Conservation (phyloP, 1,284 basidiomycete species). For the Leccinum subrobustum region DNA sequence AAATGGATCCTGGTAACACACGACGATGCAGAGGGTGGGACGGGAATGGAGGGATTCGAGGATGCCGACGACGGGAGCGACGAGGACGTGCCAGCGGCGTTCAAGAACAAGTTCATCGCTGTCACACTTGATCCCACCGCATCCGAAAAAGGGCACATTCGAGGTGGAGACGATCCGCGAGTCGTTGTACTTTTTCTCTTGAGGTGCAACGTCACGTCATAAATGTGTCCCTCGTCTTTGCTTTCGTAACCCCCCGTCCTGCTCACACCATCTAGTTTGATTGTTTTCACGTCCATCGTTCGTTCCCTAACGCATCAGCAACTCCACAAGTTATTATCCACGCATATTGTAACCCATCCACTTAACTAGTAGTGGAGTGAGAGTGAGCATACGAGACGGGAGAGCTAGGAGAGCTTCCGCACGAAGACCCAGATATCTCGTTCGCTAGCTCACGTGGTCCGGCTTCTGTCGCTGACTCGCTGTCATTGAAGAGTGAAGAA, state of each 20-base stretch:
- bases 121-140: conserved; percentile 74
- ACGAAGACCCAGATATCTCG: no score
- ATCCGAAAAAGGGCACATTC: conserved; percentile 88
- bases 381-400: no score
- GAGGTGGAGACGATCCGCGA: conserved; percentile 83
- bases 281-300: background rate
- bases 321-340: no score
- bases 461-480: no score
- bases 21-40: conserved; percentile 10
- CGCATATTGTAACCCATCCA: no score
- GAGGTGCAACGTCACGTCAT: conserved; percentile 12
- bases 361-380: no score
- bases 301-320: no score
- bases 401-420: no score
- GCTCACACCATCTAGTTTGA: background rate
- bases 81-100: conserved; percentile 29
- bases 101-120: conserved; percentile 71
- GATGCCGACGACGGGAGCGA: conserved; percentile 17
- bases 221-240: background rate
- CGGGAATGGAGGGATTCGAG: background rate
- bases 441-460: no score
- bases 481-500: no score
- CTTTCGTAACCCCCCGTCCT: conserved; percentile 3
- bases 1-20: conserved; percentile 12
- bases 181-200: conserved; percentile 92